Evolutionary conservation across 2,329 filamentous ascomycete species (phyloP), one percentile per base, ranked within the genome.

Genomic region (Colletotrichum simmondsii): DNA sequence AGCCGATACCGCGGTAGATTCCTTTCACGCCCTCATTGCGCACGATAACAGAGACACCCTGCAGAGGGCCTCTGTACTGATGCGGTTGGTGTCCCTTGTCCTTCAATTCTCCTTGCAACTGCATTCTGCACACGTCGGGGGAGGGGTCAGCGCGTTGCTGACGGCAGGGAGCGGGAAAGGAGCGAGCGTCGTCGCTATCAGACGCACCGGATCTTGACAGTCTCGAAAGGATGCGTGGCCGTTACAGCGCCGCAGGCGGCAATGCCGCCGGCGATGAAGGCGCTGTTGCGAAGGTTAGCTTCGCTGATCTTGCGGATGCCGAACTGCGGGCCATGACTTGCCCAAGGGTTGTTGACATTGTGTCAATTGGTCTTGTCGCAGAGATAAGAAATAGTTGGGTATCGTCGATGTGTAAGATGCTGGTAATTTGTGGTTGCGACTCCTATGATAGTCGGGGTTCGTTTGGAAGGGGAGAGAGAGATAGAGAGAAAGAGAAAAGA

Each of bases 211-310:
- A 98, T 98, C 90, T 99, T 99, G 82, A 99, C 95, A 14, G 96
- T 98, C 85, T 99, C 97, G 86, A 98, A 98, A 70, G 95, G 95
- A 84, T 99, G 97, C 63, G 97, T 98, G 76, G 97, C 95, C 53
- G 96, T 98, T 71, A 99, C 97, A 76, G 97, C 97, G 80, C 97
- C 97, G 85, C 96, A 98, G 76, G 97, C 97, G 81, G 97, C 97
- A 80, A 99, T 94, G 81, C 97, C 97, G 81, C 97, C 97, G 70
- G 97, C 96, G 79, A 98, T 91, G 87, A 99, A 99, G 74, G 95
- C 94, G 77, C 95, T 91, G 78, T 72, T 68, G 54, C 26, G 46
- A 66, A n/a, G 42, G 65, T 74, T 65, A 74, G 73, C 61, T 53
- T 49, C 22, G 65, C 57, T n/a, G 53, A 24, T 54, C 28, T 61